Base-by-base conservation (phyloP, 2,329 filamentous ascomycete species). In the Didymellaceae sp. region DNA sequence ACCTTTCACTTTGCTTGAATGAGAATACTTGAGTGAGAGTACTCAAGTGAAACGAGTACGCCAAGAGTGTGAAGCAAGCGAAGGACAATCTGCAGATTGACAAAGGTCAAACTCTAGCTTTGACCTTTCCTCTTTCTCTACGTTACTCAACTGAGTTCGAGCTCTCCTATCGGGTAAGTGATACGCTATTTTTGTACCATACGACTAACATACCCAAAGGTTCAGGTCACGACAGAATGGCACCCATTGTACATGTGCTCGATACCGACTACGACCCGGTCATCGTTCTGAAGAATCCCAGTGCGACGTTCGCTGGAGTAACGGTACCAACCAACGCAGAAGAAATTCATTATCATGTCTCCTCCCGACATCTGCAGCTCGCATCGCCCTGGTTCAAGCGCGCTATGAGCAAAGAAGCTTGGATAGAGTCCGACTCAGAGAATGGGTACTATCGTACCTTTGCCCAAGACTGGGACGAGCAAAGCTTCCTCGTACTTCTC, bases 401-500 rank as follows among this genome's bases (percentile, higher is more conserved):
- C 13, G 16, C 22, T 1, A 7, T 4, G 26, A 13, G 10, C 26
- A 5, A 8, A 28, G 26, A 8, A 5, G n/a, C 26, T 9, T 28
- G 26, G 26, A 13, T 13, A 13, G 26, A 28, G 26, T 28, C 26
- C 11, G 55, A 57, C 18, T 26, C 13, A 1, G 24, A 51, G 14
- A 11, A 62, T 14, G 48, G 61, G 9, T 43, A 24, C 1, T 61
- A 45, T 38, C 45, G 55, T 18, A 16, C 63, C 6, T 1, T 18
- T 1, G 51, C 56, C 8, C 26, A 50, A 1, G 56, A 59, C 64
- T 63, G 56, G 60, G 69, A 80, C 44, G 57, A 65, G 4, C 62
- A 74, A 6, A 75, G 77, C 0, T 67, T 80, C 4, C 61, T 72
- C 7, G 72, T 75, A 14, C 45, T 80, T 1, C 62, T 81, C 38